Base-by-base conservation (phyloP, 345 rosid genomes). In the Noccaea caerulescens region DNA sequence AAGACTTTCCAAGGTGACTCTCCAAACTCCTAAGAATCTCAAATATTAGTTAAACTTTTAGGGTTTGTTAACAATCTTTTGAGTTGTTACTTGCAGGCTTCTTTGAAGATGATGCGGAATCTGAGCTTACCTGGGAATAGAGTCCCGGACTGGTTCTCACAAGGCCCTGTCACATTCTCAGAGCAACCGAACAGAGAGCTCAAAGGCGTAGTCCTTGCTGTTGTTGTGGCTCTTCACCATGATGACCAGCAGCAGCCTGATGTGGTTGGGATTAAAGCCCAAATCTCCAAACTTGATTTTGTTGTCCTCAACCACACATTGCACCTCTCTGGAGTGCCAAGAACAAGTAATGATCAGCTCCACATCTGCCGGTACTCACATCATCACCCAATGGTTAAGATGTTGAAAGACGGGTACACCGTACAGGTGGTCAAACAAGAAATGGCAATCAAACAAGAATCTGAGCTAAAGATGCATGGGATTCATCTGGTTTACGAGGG, bases 121-220 rank as follows among this genome's bases (percentile, higher is more conserved):
- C 73, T 85, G 44, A 83, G 87, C 56, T 71, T 89, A 58, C 92
- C 92, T 12, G 92, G 90, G 46, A 82, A 82, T 44, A 72, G 59
- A 36, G 57, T 85, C 43, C 92, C 92, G 10, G 49, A 68, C 58
- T 89, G 92, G 92, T 83, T 85, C 71, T 46, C 73, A 44, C 80
- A 67, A 41, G 82, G 78, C 7, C 42, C n/a, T 3, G 45, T 79
- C 7, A 56, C 18, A 2, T 83, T 73, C 54, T 58, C 84, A 14
- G 75, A 78, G 66, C 84, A 41, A 0, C 76, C 66, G 16, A 86
- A 81, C 80, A 51, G 32, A 1, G 58, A 77, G 55, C 69, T 90
- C 30, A 83, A 34, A 69, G 85, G 77, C n/a, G 66, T 87, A 63
- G 54, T 84, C 39, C 25, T 89, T 0, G 81, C 77, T 3, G 85